Evolutionary conservation across 257 asterid genomes (phyloP), one percentile per base, ranked within the genome.

Genomic region (Nicotiana knightiana): DNA sequence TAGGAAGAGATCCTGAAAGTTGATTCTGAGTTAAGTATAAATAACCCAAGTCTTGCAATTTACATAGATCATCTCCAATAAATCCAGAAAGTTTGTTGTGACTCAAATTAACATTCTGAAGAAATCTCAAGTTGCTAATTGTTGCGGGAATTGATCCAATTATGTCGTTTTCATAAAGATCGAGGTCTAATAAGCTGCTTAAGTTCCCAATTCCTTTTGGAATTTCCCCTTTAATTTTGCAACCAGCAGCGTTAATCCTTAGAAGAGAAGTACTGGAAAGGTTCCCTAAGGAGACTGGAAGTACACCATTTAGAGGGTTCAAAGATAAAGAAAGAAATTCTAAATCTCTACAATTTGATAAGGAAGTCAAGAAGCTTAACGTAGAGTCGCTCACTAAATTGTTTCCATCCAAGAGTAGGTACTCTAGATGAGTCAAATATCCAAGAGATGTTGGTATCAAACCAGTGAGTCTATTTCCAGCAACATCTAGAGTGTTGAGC

Each of bases 141-240:
- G 58, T 18, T 70, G 26, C 1, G 11, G 78, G 58, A 3, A 70
- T 70, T 16, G 53, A 51, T 11, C 78, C 78, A 24, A 51, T 18
- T 8, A 70, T 6, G 4, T 7, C 3, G 15, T 70, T 70, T 21
- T 4, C 1, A 35, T 58, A 37, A 35, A 70, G 55, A 6, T 18
- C 18, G 4, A 70, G 55, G 13, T 37, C 46, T 28, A 51, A 53
- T 32, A 85, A 70, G 18, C 79, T 82, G 64, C 59, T 35, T 68
- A 85, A 76, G 21, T 79, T 64, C n/a, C 88, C 79, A 21, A 85
- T 78, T 61, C 51, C 87, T 46, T 55, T 15, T 11, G 87, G 83
- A 21, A 85, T 79, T 32, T 62, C 79, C 32, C 87, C 87, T 77
- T 73, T 66, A 35, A 55, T 53, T 13, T 2, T 6, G 35, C 7